Conservation (phyloP, 768 basidiomycete species). For the Hericium erinaceus region DNA sequence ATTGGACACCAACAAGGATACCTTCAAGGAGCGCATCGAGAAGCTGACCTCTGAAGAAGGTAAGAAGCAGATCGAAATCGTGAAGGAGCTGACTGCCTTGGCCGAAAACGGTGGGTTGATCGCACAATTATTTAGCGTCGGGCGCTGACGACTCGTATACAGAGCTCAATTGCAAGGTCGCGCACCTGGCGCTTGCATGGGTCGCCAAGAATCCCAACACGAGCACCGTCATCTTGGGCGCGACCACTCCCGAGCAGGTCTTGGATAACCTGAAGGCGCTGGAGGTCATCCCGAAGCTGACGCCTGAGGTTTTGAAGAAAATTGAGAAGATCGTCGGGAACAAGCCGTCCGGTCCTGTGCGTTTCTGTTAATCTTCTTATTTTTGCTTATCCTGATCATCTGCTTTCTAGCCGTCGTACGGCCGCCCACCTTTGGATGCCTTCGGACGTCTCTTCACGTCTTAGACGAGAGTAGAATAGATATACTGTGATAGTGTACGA, state of each 20-base stretch:
- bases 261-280: conserved; percentile 42
- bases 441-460: background rate
- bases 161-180: conserved; percentile 37
- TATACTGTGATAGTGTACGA: too few species aligned
- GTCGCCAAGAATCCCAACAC: conserved; percentile 40
- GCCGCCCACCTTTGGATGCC: background rate
- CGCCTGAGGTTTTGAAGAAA: conserved; percentile 37
- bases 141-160: conserved; percentile 7
- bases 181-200: conserved; percentile 53
- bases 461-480: too few species aligned
- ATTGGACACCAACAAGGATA: conserved; percentile 36
- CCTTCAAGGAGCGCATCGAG: conserved; percentile 37
- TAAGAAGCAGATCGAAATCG: conserved; percentile 37
- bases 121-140: background rate
- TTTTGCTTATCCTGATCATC: background rate
- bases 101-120: conserved; percentile 26
- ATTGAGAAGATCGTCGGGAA: conserved; percentile 44
- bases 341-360: conserved; percentile 19
- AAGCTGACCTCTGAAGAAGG: conserved; percentile 33
- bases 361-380: background rate
- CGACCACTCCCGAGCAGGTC: conserved; percentile 39
- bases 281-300: conserved; percentile 44
- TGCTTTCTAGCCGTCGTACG: background rate
- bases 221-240: conserved; percentile 38
- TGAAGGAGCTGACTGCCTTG: conserved; percentile 35